Conservation (phyloP, 768 basidiomycete species). For the Russula olivacea region DNA sequence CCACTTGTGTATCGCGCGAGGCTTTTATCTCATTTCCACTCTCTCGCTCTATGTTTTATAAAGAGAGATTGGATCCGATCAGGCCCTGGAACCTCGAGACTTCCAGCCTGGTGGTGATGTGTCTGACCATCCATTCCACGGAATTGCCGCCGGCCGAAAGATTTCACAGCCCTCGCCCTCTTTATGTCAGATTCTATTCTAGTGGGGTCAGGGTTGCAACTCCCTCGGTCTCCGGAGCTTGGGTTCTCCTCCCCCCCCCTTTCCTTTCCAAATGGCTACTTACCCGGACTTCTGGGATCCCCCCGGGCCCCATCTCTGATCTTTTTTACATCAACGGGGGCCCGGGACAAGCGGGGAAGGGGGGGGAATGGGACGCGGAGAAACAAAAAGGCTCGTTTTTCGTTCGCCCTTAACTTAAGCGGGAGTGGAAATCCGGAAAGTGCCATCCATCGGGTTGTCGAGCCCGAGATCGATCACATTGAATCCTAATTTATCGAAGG, state of each 20-base stretch:
- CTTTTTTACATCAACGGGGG: not conserved
- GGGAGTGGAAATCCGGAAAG: slow-evolving; percentile 12
- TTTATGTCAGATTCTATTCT: not conserved
- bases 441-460: slow-evolving; percentile 10
- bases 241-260: not conserved
- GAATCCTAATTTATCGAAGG: not conserved
- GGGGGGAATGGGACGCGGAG: not conserved
- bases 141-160: not conserved
- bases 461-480: slow-evolving; percentile 4
- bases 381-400: not conserved
- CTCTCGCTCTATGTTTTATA: not conserved
- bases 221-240: not conserved
- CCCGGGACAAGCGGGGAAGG: not conserved
- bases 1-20: not conserved
- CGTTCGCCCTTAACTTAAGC: slow-evolving; percentile 5
- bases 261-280: not conserved
- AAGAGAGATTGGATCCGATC: not conserved
- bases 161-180: not conserved
- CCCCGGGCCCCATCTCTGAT: not conserved
- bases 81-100: not conserved
- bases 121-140: not conserved
- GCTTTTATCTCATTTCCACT: not conserved
- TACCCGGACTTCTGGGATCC: not conserved
- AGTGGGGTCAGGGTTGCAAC: not conserved
- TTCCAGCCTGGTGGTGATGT: not conserved